Evolutionary conservation across 2,329 filamentous ascomycete species (phyloP).

Genomic region (Chrysosporium queenslandicum): DNA sequence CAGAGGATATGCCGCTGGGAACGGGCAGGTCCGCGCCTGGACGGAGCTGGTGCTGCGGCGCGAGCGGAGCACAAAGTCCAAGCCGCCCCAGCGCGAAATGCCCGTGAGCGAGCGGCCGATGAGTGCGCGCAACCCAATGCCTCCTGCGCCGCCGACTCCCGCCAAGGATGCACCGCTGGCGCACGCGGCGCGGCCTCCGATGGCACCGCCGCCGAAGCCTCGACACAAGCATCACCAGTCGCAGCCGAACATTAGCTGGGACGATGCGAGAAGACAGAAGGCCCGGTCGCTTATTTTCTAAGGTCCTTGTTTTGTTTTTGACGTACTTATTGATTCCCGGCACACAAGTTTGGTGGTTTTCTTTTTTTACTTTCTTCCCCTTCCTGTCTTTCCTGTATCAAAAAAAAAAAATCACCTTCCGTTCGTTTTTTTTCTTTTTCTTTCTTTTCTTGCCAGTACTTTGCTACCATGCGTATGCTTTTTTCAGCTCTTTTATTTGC

Average conservation of each 20-base stretch:
- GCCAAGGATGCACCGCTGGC: conserved; percentile 21
- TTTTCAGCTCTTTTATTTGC: too few relatives aligned
- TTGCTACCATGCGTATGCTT: too few relatives aligned
- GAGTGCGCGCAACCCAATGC: conserved; percentile 10
- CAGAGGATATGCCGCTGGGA: conserved; percentile 40
- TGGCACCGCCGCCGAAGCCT: conserved; percentile 23
- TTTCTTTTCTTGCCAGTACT: background rate
- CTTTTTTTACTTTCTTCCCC: conserved; percentile 15
- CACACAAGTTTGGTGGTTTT: conserved; percentile 10
- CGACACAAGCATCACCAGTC: conserved; percentile 35
- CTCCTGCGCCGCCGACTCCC: conserved; percentile 20
- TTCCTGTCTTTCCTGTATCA: too few relatives aligned
- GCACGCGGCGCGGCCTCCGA: conserved; percentile 25
- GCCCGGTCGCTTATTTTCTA: conserved; percentile 36
- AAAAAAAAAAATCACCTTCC: too few relatives aligned
- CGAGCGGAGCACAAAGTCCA: conserved; percentile 32
- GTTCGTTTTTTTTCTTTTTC: too few relatives aligned
- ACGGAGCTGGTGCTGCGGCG: conserved; percentile 49
- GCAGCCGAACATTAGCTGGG: conserved; percentile 29
- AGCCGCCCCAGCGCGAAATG: conserved; percentile 15
- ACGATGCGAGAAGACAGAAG: conserved; percentile 33
- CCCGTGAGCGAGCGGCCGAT: conserved; percentile 8
- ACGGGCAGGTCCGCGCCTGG: conserved; percentile 47
- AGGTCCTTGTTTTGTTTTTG: too few relatives aligned
- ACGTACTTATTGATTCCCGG: background rate